Conservation (phyloP, 176 grass and related monocot genomes). For the Rhipidocladum racemiflorum region DNA sequence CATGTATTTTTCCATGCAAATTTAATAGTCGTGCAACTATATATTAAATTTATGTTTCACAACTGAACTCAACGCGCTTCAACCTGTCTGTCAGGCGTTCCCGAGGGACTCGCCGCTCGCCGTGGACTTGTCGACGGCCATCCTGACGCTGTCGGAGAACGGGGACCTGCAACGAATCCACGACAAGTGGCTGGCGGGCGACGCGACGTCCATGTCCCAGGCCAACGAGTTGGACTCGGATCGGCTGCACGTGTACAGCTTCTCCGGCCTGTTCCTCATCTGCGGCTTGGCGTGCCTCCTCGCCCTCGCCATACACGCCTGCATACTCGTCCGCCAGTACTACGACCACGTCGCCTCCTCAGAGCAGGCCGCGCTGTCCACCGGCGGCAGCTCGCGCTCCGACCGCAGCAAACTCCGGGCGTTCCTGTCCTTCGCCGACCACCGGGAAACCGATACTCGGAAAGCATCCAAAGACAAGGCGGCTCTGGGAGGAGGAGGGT, state of each 20-base stretch:
- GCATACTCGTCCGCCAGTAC: conserved; percentile 48
- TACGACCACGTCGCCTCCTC: conserved; percentile 14
- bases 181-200: conserved; percentile 66
- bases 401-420: conserved; percentile 34
- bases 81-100: conserved; percentile 41
- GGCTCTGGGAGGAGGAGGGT: not conserved
- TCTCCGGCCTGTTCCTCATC: conserved; percentile 70
- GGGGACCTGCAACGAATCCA: conserved; percentile 79
- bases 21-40: too few species aligned
- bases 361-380: not conserved
- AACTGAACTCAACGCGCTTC: not conserved
- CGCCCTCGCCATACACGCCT: conserved; percentile 56
- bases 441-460: conserved; percentile 7
- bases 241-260: conserved; percentile 63
- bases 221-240: conserved; percentile 32
- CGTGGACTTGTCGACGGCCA: conserved; percentile 72
- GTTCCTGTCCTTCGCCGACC: conserved; percentile 76
- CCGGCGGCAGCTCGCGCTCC: not conserved
- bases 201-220: not conserved
- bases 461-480: not conserved
- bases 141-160: conserved; percentile 79
- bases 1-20: not conserved
- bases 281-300: conserved; percentile 62
- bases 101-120: conserved; percentile 65
- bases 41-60: too few species aligned